A percentile compares a stretch with the other conserved stretches of the same genome.
phyloP scores from a whole-genome alignment of 306 rosid species.

The Pyrus bretschneideri region DNA sequence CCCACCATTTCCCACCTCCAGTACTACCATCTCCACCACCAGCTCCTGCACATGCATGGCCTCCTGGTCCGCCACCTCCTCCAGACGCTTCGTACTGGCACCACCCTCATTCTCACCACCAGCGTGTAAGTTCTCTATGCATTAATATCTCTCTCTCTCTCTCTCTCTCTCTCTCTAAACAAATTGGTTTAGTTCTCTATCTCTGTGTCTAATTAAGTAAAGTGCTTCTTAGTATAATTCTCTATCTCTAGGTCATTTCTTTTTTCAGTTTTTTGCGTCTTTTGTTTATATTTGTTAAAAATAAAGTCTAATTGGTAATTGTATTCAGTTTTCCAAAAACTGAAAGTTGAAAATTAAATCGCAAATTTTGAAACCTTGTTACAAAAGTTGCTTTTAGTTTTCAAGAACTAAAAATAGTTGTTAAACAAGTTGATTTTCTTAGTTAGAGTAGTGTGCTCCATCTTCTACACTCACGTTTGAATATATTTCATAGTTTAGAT shows the following conservation, averaged over 20 bases:
- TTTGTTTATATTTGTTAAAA: too few relatives aligned
- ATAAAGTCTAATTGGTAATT: background rate
- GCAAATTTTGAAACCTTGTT: background rate
- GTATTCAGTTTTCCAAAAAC: background rate
- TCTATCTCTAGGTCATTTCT: background rate
- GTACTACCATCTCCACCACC: slow-evolving; percentile 17
- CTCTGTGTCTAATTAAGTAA: background rate
- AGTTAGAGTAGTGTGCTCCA: too few relatives aligned
- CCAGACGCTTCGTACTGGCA: slow-evolving; percentile 62
- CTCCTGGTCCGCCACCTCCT: slow-evolving; percentile 27
- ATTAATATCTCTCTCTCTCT: background rate
- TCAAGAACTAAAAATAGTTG: background rate
- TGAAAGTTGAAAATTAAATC: background rate
- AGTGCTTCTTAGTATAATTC: too few relatives aligned
- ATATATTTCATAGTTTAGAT: too few relatives aligned
- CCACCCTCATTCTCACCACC: slow-evolving; percentile 35
- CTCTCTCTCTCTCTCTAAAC: too few relatives aligned
- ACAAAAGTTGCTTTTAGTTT: background rate
- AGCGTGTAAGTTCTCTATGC: slow-evolving; percentile 24
- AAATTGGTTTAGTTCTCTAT: too few relatives aligned
- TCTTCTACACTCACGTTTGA: too few relatives aligned
- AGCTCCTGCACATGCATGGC: slow-evolving; percentile 30
- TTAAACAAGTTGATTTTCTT: too few relatives aligned
- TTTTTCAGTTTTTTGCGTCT: background rate
- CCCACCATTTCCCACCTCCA: slow-evolving; percentile 29